These are phyloP conservation scores for Alternaria hordeiaustralica DNA, from an alignment of 2,329 filamentous ascomycete species.

Conservation along the genomic window DNA sequence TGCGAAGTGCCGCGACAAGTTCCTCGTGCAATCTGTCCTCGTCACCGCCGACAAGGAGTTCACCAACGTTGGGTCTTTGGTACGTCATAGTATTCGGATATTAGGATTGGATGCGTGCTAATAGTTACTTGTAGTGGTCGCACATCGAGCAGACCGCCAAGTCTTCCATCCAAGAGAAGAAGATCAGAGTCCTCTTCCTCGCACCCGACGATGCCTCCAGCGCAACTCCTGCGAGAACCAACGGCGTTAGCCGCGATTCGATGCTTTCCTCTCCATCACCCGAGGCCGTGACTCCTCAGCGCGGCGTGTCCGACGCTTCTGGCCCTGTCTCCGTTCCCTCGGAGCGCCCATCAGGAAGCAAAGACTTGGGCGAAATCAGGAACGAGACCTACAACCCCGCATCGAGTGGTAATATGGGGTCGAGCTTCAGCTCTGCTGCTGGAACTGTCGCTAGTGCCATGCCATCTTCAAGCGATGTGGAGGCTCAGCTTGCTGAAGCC, in stretches of 20 bases:
- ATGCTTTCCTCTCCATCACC: constrained; percentile 60
- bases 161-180: constrained; percentile 83
- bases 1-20: constrained; percentile 95
- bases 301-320: constrained; percentile 40
- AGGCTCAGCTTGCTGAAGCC: constrained; percentile 75
- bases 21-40: constrained; percentile 89
- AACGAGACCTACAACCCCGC: constrained; percentile 52
- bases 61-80: constrained; percentile 78
- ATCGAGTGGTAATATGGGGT: constrained; percentile 41
- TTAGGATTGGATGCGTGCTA: neutral
- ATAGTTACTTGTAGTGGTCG: constrained; percentile 67
- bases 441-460: constrained; percentile 57
- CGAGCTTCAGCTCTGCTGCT: constrained; percentile 54
- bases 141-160: constrained; percentile 77
- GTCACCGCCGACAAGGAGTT: constrained; percentile 86
- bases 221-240: constrained; percentile 42
- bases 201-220: constrained; percentile 61
- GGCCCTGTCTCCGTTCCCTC: constrained; percentile 49
- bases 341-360: constrained; percentile 48
- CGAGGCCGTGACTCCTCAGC: constrained; percentile 57
- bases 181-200: constrained; percentile 91
- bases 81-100: constrained; percentile 55
- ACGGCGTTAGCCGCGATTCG: constrained; percentile 42
- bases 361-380: constrained; percentile 51
- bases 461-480: constrained; percentile 66